A percentile compares a stretch with the other conserved stretches of the same genome.
Conservation (phyloP, 2,329 filamentous ascomycete species). For the Xylariaceae sp. region DNA sequence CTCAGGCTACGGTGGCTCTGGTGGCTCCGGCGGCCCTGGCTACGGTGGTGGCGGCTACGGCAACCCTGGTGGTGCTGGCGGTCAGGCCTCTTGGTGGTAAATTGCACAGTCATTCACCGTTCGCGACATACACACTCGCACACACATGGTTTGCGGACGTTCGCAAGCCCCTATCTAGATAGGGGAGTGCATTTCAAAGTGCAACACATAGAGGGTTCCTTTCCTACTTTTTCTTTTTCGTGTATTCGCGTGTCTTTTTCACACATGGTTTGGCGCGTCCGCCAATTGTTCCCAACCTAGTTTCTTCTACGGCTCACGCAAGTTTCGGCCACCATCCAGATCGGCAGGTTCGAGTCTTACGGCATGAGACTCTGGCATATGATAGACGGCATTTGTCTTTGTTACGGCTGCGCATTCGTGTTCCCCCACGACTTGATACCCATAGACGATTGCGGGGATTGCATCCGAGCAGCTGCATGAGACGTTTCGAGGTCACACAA, state of each 20-base stretch:
- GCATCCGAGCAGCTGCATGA: conserved; percentile 33
- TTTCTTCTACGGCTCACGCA: conserved; percentile 32
- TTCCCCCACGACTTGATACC: conserved; percentile 34
- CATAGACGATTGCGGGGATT: conserved; percentile 33
- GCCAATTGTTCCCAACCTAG: conserved; percentile 24
- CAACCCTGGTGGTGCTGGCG: conserved; percentile 47
- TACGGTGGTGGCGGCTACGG: conserved; percentile 41
- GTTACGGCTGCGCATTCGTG: conserved; percentile 31
- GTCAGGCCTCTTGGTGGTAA: conserved; percentile 67
- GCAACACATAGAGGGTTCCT: conserved; percentile 22
- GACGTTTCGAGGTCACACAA: conserved; percentile 30
- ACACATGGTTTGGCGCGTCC: conserved; percentile 17
- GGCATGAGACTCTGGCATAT: conserved; percentile 33
- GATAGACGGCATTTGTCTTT: conserved; percentile 37
- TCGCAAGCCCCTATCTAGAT: background rate
- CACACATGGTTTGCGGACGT: background rate
- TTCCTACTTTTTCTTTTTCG: conserved; percentile 18
- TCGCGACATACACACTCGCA: background rate
- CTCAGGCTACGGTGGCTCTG: conserved; percentile 38
- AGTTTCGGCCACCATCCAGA: conserved; percentile 31
- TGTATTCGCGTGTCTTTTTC: conserved; percentile 26
- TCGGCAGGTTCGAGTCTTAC: conserved; percentile 33
- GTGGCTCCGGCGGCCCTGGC: conserved; percentile 40
- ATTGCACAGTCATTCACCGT: conserved; percentile 8
- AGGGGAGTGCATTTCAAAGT: conserved; percentile 23